Conservation (phyloP, 108 stramenopile genomes). For the Nitzschia sp. region DNA sequence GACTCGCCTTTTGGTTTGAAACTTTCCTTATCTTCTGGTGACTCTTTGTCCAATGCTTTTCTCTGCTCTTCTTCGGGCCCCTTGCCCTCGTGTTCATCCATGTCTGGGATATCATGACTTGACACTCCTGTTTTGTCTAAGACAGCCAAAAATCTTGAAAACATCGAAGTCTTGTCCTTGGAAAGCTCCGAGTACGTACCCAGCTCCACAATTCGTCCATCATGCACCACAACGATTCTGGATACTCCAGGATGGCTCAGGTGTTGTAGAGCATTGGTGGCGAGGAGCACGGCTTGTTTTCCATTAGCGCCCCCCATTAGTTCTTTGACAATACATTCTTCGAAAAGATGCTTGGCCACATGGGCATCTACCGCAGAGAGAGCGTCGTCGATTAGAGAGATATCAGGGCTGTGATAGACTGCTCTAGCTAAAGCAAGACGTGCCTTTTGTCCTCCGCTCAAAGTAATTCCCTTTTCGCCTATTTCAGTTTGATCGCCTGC, state of each 20-base stretch:
- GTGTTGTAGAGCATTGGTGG: slow-evolving; percentile 93
- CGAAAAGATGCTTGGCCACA: slow-evolving; percentile 89
- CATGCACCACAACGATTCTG: slow-evolving; percentile 72
- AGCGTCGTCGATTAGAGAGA: slow-evolving; percentile 92
- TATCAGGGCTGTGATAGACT: slow-evolving; percentile 88
- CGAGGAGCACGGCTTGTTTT: slow-evolving; percentile 77
- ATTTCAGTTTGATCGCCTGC: slow-evolving; percentile 94
- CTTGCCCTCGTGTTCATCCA: background rate
- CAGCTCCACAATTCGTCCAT: slow-evolving; percentile 80
- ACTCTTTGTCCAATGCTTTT: background rate
- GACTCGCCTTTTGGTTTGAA: background rate
- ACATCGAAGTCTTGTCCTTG: slow-evolving; percentile 45
- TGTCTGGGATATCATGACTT: slow-evolving; percentile 26
- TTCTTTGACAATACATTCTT: slow-evolving; percentile 83
- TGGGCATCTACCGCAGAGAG: slow-evolving; percentile 94
- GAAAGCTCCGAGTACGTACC: slow-evolving; percentile 78
- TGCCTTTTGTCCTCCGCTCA: slow-evolving; percentile 92
- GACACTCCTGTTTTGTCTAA: slow-evolving; percentile 54
- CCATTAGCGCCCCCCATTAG: slow-evolving; percentile 37
- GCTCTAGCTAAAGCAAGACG: slow-evolving; percentile 96
- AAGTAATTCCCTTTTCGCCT: slow-evolving; percentile 75
- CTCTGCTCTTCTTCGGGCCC: background rate
- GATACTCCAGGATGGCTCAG: slow-evolving; percentile 66
- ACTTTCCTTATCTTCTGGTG: background rate
- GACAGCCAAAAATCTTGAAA: slow-evolving; percentile 56